Conservation (phyloP, 1,284 basidiomycete genomes). For the Ganoderma multipileum region DNA sequence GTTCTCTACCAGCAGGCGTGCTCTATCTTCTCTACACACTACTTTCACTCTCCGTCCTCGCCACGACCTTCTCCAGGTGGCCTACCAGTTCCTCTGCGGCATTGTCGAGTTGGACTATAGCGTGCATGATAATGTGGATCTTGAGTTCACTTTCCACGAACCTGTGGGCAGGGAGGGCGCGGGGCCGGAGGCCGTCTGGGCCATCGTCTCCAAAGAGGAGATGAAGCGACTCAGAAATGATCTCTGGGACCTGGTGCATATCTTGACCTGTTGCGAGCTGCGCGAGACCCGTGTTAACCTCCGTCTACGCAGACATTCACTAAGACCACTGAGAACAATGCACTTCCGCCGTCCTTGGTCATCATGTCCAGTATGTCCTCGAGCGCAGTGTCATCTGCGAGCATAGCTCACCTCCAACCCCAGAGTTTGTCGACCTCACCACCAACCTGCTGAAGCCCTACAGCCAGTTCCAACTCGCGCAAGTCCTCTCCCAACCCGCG, state of each 20-base stretch:
- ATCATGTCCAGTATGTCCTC: conserved; percentile 71
- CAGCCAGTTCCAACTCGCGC: conserved; percentile 59
- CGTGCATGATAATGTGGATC: conserved; percentile 69
- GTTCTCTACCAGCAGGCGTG: conserved; percentile 87
- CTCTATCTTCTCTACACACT: conserved; percentile 78
- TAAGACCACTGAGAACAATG: conserved; percentile 72
- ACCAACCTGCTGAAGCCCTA: conserved; percentile 77
- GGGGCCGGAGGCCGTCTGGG: conserved; percentile 81
- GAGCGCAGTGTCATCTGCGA: neutral
- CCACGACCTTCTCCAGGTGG: conserved; percentile 78
- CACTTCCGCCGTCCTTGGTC: conserved; percentile 64
- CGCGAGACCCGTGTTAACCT: neutral
- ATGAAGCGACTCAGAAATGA: conserved; percentile 70
- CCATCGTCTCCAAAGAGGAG: conserved; percentile 80
- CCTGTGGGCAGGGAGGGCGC: conserved; percentile 43
- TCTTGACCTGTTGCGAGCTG: neutral
- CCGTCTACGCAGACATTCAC: conserved; percentile 68
- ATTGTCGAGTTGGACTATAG: conserved; percentile 80
- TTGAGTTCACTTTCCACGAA: conserved; percentile 78
- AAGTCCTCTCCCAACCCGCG: conserved; percentile 67
- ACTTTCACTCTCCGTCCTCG: conserved; percentile 80
- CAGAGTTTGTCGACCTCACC: conserved; percentile 83
- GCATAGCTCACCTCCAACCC: conserved; percentile 13
- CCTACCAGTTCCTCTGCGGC: conserved; percentile 65
- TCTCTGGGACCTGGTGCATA: conserved; percentile 86